Evolutionary conservation across 2,329 filamentous ascomycete species (phyloP).

Genomic region (Leptodontidium sp.): DNA sequence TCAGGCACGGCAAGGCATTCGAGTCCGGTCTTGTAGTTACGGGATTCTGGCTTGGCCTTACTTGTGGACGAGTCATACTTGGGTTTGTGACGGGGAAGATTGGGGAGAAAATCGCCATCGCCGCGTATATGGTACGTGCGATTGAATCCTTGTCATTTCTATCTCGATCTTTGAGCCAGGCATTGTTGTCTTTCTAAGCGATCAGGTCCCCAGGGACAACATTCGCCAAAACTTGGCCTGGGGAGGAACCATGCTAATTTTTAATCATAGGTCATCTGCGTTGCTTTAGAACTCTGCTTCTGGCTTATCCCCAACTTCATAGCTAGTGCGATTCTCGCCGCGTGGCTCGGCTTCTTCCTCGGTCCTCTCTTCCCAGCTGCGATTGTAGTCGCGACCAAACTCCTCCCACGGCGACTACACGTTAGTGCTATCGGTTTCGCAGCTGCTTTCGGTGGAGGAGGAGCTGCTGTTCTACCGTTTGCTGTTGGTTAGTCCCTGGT

Average conservation of each 20-base stretch:
- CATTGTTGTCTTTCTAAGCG: slow-evolving; percentile 81
- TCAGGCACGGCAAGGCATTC: slow-evolving; percentile 47
- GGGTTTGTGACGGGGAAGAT: slow-evolving; percentile 80
- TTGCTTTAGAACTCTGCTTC: slow-evolving; percentile 75
- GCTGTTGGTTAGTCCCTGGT: slow-evolving; percentile 52
- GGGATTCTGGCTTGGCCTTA: slow-evolving; percentile 86
- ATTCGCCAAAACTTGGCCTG: slow-evolving; percentile 76
- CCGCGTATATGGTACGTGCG: slow-evolving; percentile 68
- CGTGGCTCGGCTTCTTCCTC: slow-evolving; percentile 79
- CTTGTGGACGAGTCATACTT: slow-evolving; percentile 74
- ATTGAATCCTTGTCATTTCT: slow-evolving; percentile 75
- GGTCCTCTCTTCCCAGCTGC: slow-evolving; percentile 83
- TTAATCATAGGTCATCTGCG: slow-evolving; percentile 62
- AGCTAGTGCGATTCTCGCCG: slow-evolving; percentile 75
- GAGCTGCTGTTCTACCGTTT: slow-evolving; percentile 73
- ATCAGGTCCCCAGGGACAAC: slow-evolving; percentile 78
- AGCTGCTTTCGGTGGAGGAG: slow-evolving; percentile 77
- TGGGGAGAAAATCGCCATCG: slow-evolving; percentile 75
- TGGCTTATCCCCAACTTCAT: slow-evolving; percentile 84
- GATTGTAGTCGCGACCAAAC: slow-evolving; percentile 75
- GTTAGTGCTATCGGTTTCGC: slow-evolving; percentile 83
- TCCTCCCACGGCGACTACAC: slow-evolving; percentile 77
- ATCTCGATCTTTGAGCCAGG: slow-evolving; percentile 77
- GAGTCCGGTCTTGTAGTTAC: slow-evolving; percentile 52
- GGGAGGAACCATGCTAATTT: slow-evolving; percentile 67